Evolutionary conservation across 164 flowering plant species (phyloP), one percentile per base, ranked within the genome.

Genomic region (Warburgia ugandensis): DNA sequence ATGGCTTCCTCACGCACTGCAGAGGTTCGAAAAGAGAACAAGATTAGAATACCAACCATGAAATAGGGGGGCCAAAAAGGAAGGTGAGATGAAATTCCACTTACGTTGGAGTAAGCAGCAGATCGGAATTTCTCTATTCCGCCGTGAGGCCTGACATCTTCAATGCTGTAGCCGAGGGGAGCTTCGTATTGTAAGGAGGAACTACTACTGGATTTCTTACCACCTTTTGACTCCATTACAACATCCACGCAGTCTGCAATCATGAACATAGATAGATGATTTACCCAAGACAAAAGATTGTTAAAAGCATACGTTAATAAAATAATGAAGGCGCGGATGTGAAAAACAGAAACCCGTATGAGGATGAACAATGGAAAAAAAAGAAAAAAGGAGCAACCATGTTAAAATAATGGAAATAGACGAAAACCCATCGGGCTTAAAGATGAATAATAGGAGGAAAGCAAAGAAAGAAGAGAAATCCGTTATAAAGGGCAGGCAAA

Each of bases 1-100:
- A 84, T 75, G 96, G 96, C 66, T 80, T 80, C 36, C 92, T 72
- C 9, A 44, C 70, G 76, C 92, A 83, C 95, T 86, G 88, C 88
- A 26, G 8, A 46, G 47, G 20, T 36, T 13, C 39, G 8, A 36
- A n/a, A 54, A 52, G 29, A 58, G 9, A 48, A 20, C 3, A 53
- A 12, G 9, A 43, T 0, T 16, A 19, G 21, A 39, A 14, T 3
- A 26, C 13, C 27, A 45, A 13, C 27, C 29, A n/a, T 13, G 14
- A 28, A 21, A 44, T 20, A 13, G 39, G 13, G 21, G 19, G 25
- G 0, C 43, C 5, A 3, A 6, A 9, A n/a, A 33, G 7, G 2
- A 49, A 19, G 23, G 30, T 36, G 20, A 26, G 3, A 25, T 13
- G 3, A n/a, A 36, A 6, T 8, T 6, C 11, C 31, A 55, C 72